Conservation (phyloP, 345 rosid species). For the Arabis alpina region DNA sequence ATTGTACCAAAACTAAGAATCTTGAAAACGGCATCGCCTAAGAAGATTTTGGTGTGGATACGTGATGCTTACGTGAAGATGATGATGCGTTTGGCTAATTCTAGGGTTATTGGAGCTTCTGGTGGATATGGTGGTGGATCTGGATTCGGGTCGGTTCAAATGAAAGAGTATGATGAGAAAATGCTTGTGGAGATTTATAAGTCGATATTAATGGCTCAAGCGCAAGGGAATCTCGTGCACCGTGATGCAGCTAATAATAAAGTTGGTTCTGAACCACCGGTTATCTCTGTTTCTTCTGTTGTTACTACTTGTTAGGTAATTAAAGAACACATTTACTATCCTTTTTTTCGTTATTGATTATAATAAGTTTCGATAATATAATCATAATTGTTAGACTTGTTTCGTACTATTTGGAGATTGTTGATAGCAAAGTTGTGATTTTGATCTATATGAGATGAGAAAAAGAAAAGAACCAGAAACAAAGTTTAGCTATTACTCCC, state of each 20-base stretch:
- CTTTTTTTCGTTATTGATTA: neutral
- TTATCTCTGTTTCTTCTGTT: constrained; percentile 23
- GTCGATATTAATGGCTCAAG: constrained; percentile 58
- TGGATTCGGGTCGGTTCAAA: constrained; percentile 41
- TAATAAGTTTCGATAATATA: neutral
- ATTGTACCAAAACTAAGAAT: constrained; percentile 51
- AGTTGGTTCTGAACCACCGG: constrained; percentile 30
- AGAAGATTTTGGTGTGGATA: constrained; percentile 57
- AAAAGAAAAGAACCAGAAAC: no score
- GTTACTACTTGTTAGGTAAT: constrained; percentile 30
- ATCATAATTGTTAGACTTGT: constrained; percentile 20
- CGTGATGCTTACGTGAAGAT: constrained; percentile 72
- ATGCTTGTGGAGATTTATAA: constrained; percentile 72
- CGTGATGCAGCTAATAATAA: constrained; percentile 43
- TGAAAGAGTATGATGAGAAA: constrained; percentile 58
- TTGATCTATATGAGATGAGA: constrained; percentile 16
- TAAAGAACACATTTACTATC: neutral
- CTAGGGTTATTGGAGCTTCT: constrained; percentile 46
- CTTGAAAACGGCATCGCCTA: constrained; percentile 48
- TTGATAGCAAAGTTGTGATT: constrained; percentile 19
- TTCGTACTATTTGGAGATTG: constrained; percentile 6
- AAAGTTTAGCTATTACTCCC: no score
- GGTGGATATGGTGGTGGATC: constrained; percentile 44
- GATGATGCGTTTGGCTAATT: constrained; percentile 65
- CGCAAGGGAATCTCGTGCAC: constrained; percentile 56